phyloP scores from a whole-genome alignment of 2,329 filamentous ascomycete genomes.

The Aspergillus bombycis region DNA sequence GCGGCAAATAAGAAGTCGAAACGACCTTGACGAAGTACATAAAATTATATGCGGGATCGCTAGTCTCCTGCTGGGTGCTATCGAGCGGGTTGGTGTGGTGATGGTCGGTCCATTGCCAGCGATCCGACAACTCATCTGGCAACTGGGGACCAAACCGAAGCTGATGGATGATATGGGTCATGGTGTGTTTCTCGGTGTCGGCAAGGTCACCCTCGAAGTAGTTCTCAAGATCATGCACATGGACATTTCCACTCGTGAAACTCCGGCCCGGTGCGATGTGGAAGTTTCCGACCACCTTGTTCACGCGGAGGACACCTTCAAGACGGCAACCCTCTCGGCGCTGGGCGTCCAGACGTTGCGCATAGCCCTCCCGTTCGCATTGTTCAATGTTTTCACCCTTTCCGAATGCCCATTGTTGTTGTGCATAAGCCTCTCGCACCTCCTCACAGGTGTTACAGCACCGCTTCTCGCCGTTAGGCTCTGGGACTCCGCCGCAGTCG shows the following conservation, averaged over 20 bases:
- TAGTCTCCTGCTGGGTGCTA: constrained; percentile 72
- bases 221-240: constrained; percentile 96
- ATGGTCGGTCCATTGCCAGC: constrained; percentile 79
- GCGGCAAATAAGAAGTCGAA: constrained; percentile 87
- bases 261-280: constrained; percentile 94
- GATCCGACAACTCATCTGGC: constrained; percentile 67
- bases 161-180: constrained; percentile 84
- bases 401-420: constrained; percentile 90
- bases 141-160: constrained; percentile 92
- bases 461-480: constrained; percentile 73
- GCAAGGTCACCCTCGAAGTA: constrained; percentile 72
- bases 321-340: constrained; percentile 91
- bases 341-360: constrained; percentile 83
- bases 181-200: constrained; percentile 74
- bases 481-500: constrained; percentile 85
- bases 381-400: constrained; percentile 91
- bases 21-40: constrained; percentile 99
- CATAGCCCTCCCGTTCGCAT: constrained; percentile 92
- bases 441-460: constrained; percentile 98
- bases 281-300: constrained; percentile 99
- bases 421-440: constrained; percentile 90
- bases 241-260: constrained; percentile 95
- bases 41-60: constrained; percentile 87
- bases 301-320: constrained; percentile 88
- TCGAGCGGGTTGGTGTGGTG: constrained; percentile 88